Percentiles rank a stretch among this genome's conserved stretches.
Conservation (phyloP, 345 rosid genomes). For the Brassica incana region DNA sequence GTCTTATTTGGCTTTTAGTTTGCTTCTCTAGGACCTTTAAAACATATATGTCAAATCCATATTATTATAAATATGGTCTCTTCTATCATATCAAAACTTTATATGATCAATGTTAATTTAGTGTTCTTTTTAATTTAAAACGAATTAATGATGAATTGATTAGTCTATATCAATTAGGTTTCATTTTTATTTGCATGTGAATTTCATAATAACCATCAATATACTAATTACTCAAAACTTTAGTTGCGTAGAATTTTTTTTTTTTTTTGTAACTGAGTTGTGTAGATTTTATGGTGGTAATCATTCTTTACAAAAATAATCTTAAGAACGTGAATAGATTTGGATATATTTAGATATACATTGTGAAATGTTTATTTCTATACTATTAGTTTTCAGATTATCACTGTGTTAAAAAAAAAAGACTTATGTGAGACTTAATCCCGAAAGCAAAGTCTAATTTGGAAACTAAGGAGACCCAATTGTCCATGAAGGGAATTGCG, state of each 20-base stretch:
- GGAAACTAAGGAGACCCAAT: constrained; percentile 24
- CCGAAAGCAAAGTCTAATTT: constrained; percentile 21
- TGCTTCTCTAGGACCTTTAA: constrained; percentile 19
- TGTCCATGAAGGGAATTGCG: constrained; percentile 8
- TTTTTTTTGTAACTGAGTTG: background rate
- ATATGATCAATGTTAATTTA: background rate
- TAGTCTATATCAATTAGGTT: background rate
- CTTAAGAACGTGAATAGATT: background rate
- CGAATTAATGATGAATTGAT: background rate
- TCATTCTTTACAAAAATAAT: background rate
- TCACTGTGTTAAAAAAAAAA: too few relatives aligned
- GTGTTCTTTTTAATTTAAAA: background rate
- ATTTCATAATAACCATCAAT: background rate
- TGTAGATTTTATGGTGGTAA: background rate
- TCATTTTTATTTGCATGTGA: background rate
- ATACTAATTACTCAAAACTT: background rate
- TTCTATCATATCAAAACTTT: background rate
- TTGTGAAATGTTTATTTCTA: background rate
- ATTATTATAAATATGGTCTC: background rate
- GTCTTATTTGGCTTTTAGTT: constrained; percentile 28
- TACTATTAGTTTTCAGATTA: background rate
- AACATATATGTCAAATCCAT: constrained; percentile 7
- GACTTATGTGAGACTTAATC: background rate
- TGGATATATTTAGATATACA: background rate
- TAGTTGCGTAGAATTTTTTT: background rate